Evolutionary conservation across 2,329 filamentous ascomycete genomes (phyloP).

Genomic region (Claviceps citrina): DNA sequence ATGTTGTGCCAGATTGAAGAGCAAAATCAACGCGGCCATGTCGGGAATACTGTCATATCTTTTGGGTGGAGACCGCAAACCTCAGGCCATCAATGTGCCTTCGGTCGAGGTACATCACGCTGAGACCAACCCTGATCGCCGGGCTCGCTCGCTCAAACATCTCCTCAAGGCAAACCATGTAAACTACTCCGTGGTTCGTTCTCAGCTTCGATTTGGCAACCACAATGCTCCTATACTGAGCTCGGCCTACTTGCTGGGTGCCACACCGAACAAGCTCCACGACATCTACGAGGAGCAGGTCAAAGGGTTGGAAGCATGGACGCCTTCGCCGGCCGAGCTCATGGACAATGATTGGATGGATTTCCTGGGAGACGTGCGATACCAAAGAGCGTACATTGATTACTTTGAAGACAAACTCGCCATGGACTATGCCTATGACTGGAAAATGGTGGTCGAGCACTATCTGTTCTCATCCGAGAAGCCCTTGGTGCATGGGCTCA

Average conservation of each 20-base stretch:
- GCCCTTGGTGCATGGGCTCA: conserved; percentile 66
- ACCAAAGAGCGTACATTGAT: conserved; percentile 82
- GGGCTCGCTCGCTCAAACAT: conserved; percentile 74
- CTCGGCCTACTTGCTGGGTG: conserved; percentile 76
- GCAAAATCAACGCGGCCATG: conserved; percentile 12
- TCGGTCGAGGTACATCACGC: conserved; percentile 62
- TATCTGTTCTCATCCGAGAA: conserved; percentile 61
- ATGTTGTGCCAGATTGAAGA: neutral
- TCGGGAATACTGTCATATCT: conserved; percentile 21
- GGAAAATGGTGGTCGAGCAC: conserved; percentile 60
- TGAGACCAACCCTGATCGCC: conserved; percentile 65
- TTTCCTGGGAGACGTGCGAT: conserved; percentile 61
- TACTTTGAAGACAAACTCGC: conserved; percentile 91
- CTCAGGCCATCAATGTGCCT: conserved; percentile 39
- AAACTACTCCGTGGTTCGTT: conserved; percentile 72
- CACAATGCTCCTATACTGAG: conserved; percentile 69
- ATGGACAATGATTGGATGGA: conserved; percentile 73
- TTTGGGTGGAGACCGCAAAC: conserved; percentile 11
- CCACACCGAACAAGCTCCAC: conserved; percentile 55
- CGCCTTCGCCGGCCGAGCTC: conserved; percentile 71
- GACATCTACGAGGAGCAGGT: conserved; percentile 66
- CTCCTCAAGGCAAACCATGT: conserved; percentile 82
- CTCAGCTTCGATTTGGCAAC: conserved; percentile 63
- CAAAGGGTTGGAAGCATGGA: conserved; percentile 62
- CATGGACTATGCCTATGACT: conserved; percentile 58